Evolutionary conservation across 1,284 basidiomycete species (phyloP), one percentile per base, ranked within the genome.

Genomic region (Fomitopsis schrenkii): DNA sequence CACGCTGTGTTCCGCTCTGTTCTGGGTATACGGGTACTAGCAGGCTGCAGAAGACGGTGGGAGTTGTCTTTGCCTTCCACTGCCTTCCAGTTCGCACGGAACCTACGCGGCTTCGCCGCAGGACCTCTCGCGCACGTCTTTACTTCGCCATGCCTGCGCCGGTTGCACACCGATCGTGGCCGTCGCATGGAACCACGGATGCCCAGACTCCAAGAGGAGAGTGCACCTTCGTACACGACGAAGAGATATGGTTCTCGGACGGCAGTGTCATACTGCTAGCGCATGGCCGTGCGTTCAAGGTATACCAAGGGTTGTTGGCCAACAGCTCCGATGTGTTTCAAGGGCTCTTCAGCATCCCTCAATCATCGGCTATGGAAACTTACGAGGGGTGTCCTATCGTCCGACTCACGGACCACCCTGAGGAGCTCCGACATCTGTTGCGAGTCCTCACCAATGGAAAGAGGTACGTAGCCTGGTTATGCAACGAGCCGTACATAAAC

Each of bases 171-270:
- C 35, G 7, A 36, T 36, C 35, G 35, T 36, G 35, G 7, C 35
- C 35, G 7, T 36, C 35, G 35, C 35, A 6, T 36, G 35, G 7
- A 7, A 7, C 35, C 35, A 36, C 35, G 10, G 10, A 2, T 2
- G 6, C 35, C 7, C 7, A 36, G 10, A 6, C 35, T 12, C 7
- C 6, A 36, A 36, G 35, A 12, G 35, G 10, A 36, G 35, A 36
- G 7, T 36, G 35, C 35, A 6, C 35, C 35, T 48, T 48, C 46
- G 46, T 48, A 5, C 63, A 48, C 28, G 60, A 63, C 28, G 12
- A 59, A 7, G 64, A 67, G 19, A 55, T 70, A 9, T 71, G 70
- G 70, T 66, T 56, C 54, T 58, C 62, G 7, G 70, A 71, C 30
- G 69, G 70, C 2, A 70, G 63, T 52, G 30, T 71, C 26, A 57